A percentile compares a stretch with the other conserved stretches of the same genome.
These are phyloP conservation scores for Bullera alba DNA, from an alignment of 768 basidiomycete genomes.

Conservation along the genomic window DNA sequence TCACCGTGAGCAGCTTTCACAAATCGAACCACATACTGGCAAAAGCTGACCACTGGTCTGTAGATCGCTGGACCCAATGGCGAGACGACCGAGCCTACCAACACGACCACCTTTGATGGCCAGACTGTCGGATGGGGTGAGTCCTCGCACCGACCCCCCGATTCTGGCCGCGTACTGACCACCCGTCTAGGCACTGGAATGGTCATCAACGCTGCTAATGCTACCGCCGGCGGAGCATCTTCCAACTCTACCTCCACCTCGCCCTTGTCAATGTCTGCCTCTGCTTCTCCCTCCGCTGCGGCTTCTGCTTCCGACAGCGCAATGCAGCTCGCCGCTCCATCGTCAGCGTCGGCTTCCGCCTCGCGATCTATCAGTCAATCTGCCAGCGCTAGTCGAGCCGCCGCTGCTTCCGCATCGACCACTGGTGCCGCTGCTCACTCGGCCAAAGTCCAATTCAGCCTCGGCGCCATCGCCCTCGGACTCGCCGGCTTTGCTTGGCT, in stretches of 20 bases:
- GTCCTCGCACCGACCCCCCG: slow-evolving; percentile 3
- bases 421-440: not conserved
- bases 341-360: slow-evolving; percentile 5
- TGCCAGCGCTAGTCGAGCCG: slow-evolving; percentile 8
- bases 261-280: slow-evolving; percentile 1
- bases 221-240: slow-evolving; percentile 6
- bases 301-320: slow-evolving; percentile 1
- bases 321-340: slow-evolving; percentile 4
- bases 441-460: not conserved
- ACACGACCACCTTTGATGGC: slow-evolving; percentile 34
- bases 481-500: not conserved
- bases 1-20: slow-evolving; percentile 36
- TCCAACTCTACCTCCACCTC: slow-evolving; percentile 1
- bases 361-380: slow-evolving; percentile 1
- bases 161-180: slow-evolving; percentile 14
- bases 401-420: slow-evolving; percentile 6
- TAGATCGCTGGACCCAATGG: slow-evolving; percentile 43
- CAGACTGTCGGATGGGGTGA: slow-evolving; percentile 37
- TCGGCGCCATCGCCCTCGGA: not conserved
- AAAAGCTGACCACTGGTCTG: not conserved
- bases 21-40: not conserved
- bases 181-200: slow-evolving; percentile 17
- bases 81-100: slow-evolving; percentile 27
- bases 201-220: slow-evolving; percentile 11
- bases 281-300: slow-evolving; percentile 3